phyloP scores from a whole-genome alignment of 78 protist genomes.

The Ministeria vibrans region DNA sequence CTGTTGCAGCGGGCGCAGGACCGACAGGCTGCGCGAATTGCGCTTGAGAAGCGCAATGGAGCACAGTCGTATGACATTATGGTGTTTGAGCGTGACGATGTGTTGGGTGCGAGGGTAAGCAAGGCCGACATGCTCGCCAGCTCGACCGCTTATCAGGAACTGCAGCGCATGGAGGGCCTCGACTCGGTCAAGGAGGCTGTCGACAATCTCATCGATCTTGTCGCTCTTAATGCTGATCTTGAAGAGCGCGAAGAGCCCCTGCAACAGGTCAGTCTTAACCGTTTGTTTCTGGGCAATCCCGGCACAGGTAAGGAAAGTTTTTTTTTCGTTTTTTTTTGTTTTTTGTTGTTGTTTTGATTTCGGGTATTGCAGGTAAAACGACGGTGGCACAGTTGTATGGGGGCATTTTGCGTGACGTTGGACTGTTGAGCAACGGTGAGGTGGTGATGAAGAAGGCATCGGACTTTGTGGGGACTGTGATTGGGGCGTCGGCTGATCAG shows the following conservation, averaged over 20 bases:
- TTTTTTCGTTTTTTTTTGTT: no score
- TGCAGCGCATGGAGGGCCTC: constrained; percentile 23
- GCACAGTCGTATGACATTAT: not conserved
- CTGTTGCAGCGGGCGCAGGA: not conserved
- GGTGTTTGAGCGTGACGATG: not conserved
- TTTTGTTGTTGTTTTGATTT: no score
- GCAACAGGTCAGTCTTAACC: not conserved
- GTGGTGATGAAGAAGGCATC: constrained; percentile 2
- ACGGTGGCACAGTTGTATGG: constrained; percentile 19
- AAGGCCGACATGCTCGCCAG: not conserved
- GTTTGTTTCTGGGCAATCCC: constrained; percentile 17
- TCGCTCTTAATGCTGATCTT: not conserved
- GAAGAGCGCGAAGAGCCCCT: constrained; percentile 1
- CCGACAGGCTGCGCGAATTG: not conserved
- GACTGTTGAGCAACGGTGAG: not conserved
- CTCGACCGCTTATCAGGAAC: constrained; percentile 6
- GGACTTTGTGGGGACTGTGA: constrained; percentile 24
- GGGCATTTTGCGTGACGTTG: constrained; percentile 3
- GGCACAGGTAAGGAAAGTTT: no score
- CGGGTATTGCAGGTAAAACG: no score
- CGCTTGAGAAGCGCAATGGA: not conserved
- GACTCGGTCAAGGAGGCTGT: constrained; percentile 23
- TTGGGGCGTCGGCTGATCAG: constrained; percentile 17
- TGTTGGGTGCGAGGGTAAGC: not conserved
- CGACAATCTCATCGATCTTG: not conserved